Base-by-base conservation (phyloP, 306 rosid species). In the Malus fusca region DNA sequence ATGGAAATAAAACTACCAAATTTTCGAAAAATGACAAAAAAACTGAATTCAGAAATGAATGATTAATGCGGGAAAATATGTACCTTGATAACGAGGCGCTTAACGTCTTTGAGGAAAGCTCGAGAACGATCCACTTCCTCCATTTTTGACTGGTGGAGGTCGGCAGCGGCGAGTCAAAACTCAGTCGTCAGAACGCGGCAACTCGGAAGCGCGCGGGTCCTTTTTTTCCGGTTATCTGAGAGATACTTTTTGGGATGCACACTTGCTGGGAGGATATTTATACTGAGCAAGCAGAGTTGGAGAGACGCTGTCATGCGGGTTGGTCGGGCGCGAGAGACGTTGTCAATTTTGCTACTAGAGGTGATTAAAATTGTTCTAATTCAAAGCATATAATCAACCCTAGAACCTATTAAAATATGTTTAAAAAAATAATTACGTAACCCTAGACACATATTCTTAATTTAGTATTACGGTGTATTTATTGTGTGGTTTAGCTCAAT, bases 41-140 rank as follows among this genome's bases (percentile, higher is more conserved):
- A 48, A 5, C 5, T 15, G 12, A 48, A 15, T 51, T 74, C 64
- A 59, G 46, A 65, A 51, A 65, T 4, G 48, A 42, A 61, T 10
- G 33, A 60, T 22, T 13, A 72, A 72, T 22, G 76, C 23, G 30
- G 8, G 72, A 67, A 53, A 11, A 25, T 25, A 61, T 62, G 18
- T 28, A 81, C 98, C 96, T 92, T 92, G 78, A 92, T 72, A 62
- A 92, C 80, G 28, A 92, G 72, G 74, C 98, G 98, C 86, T 82
- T 87, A 2, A 87, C 92, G 23, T 87, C 88, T 30, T 46, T 79
- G 76, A 92, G 56, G 51, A 90, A 92, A 71, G 53, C 83, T 68
- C 98, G 84, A 43, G 96, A 85, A 60, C 80, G 88, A 82, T 92
- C 92, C 73, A 84, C 77, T 81, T 75, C 78, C 35, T 25, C 80